A percentile compares a stretch with the other conserved stretches of the same genome.
These are phyloP conservation scores for Termitomyces sp. DNA, from an alignment of 768 basidiomycete species.

Conservation along the genomic window DNA sequence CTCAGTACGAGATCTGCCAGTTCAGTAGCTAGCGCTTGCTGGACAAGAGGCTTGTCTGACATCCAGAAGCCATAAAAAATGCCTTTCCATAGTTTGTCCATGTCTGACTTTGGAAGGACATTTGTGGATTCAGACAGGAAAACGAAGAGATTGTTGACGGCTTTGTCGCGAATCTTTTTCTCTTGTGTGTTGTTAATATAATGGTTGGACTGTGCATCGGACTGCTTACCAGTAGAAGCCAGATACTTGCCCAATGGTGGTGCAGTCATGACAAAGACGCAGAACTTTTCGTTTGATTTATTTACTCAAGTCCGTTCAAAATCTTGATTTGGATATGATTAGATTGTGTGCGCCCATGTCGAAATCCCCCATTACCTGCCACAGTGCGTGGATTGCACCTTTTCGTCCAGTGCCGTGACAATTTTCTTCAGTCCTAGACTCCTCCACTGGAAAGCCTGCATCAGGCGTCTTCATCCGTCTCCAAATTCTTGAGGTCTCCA, in stretches of 20 bases:
- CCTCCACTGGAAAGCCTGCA: constrained; percentile 79
- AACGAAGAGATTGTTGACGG: constrained; percentile 67
- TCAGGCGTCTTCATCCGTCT: constrained; percentile 60
- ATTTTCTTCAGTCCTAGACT: constrained; percentile 68
- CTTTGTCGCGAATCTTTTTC: constrained; percentile 89
- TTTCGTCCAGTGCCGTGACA: not conserved
- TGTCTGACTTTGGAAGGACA: constrained; percentile 63
- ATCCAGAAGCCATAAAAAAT: constrained; percentile 99
- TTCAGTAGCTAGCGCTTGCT: constrained; percentile 85
- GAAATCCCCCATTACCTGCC: constrained; percentile 88
- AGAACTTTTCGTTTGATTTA: constrained; percentile 8
- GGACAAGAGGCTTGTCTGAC: constrained; percentile 97
- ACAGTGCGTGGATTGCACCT: constrained; percentile 41
- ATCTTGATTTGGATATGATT: not conserved
- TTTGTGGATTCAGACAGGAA: constrained; percentile 71
- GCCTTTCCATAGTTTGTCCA: constrained; percentile 96
- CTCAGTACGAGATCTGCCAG: constrained; percentile 76
- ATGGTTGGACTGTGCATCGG: constrained; percentile 1
- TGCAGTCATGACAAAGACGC: constrained; percentile 16
- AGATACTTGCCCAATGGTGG: constrained; percentile 87
- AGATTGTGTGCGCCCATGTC: constrained; percentile 24
- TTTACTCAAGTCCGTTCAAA: not conserved
- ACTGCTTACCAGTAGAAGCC: constrained; percentile 74
- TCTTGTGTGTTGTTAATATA: constrained; percentile 42
- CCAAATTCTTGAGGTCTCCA: constrained; percentile 38